Evolutionary conservation across 768 basidiomycete species (phyloP).

Genomic region (Lentinus tigrinus): DNA sequence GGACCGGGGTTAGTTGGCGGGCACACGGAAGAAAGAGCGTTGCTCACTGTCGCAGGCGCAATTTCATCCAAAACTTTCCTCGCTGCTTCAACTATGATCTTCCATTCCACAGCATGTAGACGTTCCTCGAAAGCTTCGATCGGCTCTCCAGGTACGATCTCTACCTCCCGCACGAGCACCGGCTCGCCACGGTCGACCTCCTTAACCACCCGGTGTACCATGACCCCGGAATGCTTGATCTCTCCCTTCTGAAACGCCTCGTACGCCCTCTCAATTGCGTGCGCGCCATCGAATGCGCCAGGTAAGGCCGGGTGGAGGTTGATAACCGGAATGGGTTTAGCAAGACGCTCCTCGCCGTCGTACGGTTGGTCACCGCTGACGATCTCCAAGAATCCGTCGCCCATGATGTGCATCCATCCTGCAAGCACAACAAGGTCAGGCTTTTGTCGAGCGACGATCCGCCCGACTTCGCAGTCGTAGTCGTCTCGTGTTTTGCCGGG

Average conservation of each 20-base stretch:
- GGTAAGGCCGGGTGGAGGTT: conserved; percentile 97
- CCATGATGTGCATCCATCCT: conserved; percentile 98
- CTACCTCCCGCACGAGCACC: conserved; percentile 75
- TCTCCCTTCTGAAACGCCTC: conserved; percentile 86
- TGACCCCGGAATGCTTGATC: conserved; percentile 75
- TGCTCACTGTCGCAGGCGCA: conserved; percentile 26
- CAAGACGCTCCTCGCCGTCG: conserved; percentile 33
- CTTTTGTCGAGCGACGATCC: conserved; percentile 53
- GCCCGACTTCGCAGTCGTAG: conserved; percentile 82
- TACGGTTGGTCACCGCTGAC: conserved; percentile 43
- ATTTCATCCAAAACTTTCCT: conserved; percentile 62
- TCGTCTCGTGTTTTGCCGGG: conserved; percentile 74
- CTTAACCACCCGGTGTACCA: conserved; percentile 92
- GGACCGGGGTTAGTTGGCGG: neutral
- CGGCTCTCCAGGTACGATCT: conserved; percentile 68
- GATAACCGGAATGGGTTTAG: conserved; percentile 72
- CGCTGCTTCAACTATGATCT: conserved; percentile 87
- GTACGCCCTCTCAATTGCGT: conserved; percentile 85
- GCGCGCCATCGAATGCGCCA: conserved; percentile 94
- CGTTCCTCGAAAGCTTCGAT: conserved; percentile 71
- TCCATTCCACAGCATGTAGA: conserved; percentile 84
- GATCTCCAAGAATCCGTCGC: conserved; percentile 74
- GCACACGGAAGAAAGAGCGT: too few species aligned
- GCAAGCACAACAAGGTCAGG: conserved; percentile 94
- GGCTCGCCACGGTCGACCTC: conserved; percentile 94